Percentiles rank a stretch among this genome's conserved stretches.
Conservation (phyloP, 2,329 filamentous ascomycete genomes). For the Helotiales sp. region DNA sequence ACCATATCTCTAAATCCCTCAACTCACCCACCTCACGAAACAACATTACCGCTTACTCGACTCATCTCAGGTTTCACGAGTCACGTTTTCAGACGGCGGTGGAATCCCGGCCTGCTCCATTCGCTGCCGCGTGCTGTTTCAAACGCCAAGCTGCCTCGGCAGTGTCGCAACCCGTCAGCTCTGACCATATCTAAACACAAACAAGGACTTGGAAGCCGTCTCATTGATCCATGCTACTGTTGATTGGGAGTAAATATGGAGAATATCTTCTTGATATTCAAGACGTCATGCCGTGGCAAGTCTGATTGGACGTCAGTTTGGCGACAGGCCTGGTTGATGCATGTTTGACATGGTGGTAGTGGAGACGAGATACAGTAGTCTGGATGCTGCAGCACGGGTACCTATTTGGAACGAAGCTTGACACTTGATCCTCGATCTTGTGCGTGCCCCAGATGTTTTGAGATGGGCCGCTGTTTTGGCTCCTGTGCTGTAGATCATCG, state of each 20-base stretch:
- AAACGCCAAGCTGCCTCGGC: slow-evolving; percentile 9
- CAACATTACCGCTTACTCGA: not conserved
- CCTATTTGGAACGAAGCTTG: not conserved
- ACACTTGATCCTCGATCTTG: slow-evolving; percentile 2
- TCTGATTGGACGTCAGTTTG: not conserved
- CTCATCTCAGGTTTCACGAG: not conserved
- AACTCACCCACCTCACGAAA: not conserved
- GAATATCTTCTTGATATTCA: not conserved
- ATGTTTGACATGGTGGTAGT: not conserved
- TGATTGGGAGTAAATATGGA: not conserved
- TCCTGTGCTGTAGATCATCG: not conserved
- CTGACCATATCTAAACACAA: slow-evolving; percentile 1
- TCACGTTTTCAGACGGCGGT: slow-evolving; percentile 3
- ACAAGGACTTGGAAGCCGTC: not conserved
- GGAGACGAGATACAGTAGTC: not conserved
- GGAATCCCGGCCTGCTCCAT: not conserved
- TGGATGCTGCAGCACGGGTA: slow-evolving; percentile 2
- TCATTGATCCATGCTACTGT: not conserved
- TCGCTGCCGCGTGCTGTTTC: slow-evolving; percentile 2
- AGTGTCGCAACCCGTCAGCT: not conserved
- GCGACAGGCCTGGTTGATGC: not conserved
- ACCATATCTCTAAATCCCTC: not conserved
- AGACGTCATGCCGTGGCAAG: not conserved
- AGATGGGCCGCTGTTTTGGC: not conserved
- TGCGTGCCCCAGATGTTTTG: slow-evolving; percentile 1